Evolutionary conservation across 2,329 filamentous ascomycete species (phyloP).

Genomic region (Fusarium proliferatum): DNA sequence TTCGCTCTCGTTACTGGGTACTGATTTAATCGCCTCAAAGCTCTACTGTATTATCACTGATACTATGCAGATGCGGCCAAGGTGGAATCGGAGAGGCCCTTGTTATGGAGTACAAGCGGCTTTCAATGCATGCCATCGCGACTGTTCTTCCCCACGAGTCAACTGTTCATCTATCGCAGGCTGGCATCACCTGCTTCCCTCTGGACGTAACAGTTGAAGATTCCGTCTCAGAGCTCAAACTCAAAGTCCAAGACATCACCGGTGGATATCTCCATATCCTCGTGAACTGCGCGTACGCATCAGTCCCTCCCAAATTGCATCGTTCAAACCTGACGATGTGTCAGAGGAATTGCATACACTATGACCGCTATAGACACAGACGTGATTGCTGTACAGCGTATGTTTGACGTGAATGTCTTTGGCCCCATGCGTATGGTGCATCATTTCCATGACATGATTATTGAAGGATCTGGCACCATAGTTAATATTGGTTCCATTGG

Average conservation of each 20-base stretch:
- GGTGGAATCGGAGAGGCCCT: neutral
- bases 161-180: neutral
- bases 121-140: neutral
- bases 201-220: neutral
- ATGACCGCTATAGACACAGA: neutral
- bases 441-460: neutral
- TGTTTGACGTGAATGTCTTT: neutral
- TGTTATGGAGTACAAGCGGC: neutral
- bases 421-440: neutral
- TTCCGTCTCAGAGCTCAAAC: neutral
- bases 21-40: fast-evolving
- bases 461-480: neutral
- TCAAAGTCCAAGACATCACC: neutral
- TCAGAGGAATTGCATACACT: neutral
- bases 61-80: neutral
- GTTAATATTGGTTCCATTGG: neutral
- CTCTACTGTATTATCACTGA: neutral
- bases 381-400: neutral
- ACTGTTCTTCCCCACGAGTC: neutral
- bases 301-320: fast-evolving
- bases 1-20: neutral
- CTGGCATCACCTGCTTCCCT: neutral
- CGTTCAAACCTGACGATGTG: fast-evolving
- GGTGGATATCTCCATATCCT: neutral
- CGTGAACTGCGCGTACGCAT: neutral